Conservation (phyloP, 2,329 filamentous ascomycete species). For the Phoma herbarum region DNA sequence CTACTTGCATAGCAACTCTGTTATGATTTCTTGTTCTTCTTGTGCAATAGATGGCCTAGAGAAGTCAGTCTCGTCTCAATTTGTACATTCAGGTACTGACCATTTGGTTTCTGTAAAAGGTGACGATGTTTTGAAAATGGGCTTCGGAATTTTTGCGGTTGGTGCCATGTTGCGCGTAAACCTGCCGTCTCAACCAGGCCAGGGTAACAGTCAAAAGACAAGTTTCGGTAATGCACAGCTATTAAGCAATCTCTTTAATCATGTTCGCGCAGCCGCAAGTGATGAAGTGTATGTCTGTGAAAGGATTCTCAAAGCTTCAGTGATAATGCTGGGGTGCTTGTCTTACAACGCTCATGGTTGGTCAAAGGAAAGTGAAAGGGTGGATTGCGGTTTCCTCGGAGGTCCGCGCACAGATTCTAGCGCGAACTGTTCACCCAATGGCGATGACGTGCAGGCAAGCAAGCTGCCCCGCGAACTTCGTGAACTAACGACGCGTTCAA, state of each 20-base stretch:
- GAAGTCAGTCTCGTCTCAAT: slow-evolving; percentile 17
- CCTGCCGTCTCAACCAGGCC: neutral
- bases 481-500: slow-evolving; percentile 24
- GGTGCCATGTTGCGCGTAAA: slow-evolving; percentile 33
- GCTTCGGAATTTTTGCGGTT: slow-evolving; percentile 52
- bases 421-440: slow-evolving; percentile 13
- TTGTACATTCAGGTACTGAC: slow-evolving; percentile 53
- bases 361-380: neutral
- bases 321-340: neutral
- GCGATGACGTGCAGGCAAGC: slow-evolving; percentile 14
- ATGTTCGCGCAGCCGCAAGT: neutral
- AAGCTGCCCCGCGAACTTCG: slow-evolving; percentile 19
- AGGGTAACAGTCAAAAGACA: neutral
- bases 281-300: neutral
- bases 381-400: slow-evolving; percentile 13
- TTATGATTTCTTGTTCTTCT: slow-evolving; percentile 69
- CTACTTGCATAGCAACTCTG: slow-evolving; percentile 74
- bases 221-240: neutral
- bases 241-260: neutral
- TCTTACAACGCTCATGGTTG: neutral
- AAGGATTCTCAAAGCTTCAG: neutral
- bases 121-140: slow-evolving; percentile 71
- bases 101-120: slow-evolving; percentile 69
- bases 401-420: slow-evolving; percentile 15
- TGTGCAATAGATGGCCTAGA: slow-evolving; percentile 67